Evolutionary conservation across 257 asterid species (phyloP).

Genomic region (Solanum corneliomulleri): DNA sequence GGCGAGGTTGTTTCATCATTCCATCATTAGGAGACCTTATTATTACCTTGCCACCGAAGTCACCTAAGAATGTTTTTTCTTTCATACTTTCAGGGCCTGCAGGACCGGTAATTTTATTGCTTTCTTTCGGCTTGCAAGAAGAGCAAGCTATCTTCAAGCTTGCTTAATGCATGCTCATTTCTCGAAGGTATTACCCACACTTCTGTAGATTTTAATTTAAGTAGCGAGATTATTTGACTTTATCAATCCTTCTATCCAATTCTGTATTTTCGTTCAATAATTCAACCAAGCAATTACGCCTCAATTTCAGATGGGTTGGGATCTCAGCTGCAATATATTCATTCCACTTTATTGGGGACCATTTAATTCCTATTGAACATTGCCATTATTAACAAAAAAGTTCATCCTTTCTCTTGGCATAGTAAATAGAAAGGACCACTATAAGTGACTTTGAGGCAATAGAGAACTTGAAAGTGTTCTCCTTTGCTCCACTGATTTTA

Average conservation of each 20-base stretch:
- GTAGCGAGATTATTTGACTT: not conserved
- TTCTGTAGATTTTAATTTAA: not conserved
- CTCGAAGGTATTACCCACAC: conserved; percentile 61
- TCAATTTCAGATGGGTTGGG: not conserved
- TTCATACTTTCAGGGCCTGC: conserved; percentile 70
- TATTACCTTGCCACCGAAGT: not conserved
- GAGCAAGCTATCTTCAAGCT: conserved; percentile 91
- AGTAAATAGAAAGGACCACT: not conserved
- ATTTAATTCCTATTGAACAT: not conserved
- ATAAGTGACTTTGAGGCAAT: not conserved
- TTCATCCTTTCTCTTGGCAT: not conserved
- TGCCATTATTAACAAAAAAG: not conserved
- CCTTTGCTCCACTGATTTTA: not conserved
- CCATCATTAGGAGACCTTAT: not conserved
- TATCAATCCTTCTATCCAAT: not conserved
- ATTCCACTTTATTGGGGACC: not conserved
- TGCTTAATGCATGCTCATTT: conserved; percentile 99
- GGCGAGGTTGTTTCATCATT: conserved; percentile 56
- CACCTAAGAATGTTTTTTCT: not conserved
- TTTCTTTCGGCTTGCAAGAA: conserved; percentile 90
- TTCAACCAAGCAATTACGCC: not conserved
- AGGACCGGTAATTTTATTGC: conserved; percentile 85
- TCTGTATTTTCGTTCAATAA: not conserved
- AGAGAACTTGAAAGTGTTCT: not conserved
- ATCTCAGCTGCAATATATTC: not conserved